Conservation (phyloP, 1,284 basidiomycete species). For the Malassezia sp. region DNA sequence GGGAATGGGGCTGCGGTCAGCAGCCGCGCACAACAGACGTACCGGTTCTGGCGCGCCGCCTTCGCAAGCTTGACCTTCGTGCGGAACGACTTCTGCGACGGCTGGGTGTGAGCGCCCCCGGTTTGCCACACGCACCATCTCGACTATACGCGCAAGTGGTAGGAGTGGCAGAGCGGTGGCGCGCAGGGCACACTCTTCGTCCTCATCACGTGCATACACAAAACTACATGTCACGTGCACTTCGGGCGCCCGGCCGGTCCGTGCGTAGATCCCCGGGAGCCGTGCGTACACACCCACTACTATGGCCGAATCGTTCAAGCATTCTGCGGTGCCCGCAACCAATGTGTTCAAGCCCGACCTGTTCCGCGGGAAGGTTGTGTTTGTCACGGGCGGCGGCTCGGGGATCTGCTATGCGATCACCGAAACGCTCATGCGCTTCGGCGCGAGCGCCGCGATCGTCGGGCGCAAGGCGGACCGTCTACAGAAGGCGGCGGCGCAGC, state of each 20-base stretch:
- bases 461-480: conserved; percentile 77
- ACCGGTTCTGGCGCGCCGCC: conserved; percentile 91
- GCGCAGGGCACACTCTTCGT: not conserved
- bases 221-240: conserved; percentile 3
- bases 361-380: conserved; percentile 83
- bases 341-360: conserved; percentile 60
- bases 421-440: conserved; percentile 61
- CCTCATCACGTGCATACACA: conserved; percentile 8
- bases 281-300: not conserved
- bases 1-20: conserved; percentile 65
- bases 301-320: conserved; percentile 7
- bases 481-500: conserved; percentile 59
- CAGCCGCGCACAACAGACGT: conserved; percentile 4
- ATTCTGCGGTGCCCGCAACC: conserved; percentile 13
- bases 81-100: conserved; percentile 95
- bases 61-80: conserved; percentile 94
- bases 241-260: not conserved
- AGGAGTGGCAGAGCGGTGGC: not conserved
- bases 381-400: conserved; percentile 58
- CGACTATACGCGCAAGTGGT: too few species aligned
- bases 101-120: conserved; percentile 49
- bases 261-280: too few species aligned
- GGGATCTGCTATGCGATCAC: conserved; percentile 88
- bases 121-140: too few species aligned
- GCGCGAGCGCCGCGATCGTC: conserved; percentile 67